A percentile compares a stretch with the other conserved stretches of the same genome.
Conservation (phyloP, 805 yeast species). For the Kodamaea kaohsiungensis region DNA sequence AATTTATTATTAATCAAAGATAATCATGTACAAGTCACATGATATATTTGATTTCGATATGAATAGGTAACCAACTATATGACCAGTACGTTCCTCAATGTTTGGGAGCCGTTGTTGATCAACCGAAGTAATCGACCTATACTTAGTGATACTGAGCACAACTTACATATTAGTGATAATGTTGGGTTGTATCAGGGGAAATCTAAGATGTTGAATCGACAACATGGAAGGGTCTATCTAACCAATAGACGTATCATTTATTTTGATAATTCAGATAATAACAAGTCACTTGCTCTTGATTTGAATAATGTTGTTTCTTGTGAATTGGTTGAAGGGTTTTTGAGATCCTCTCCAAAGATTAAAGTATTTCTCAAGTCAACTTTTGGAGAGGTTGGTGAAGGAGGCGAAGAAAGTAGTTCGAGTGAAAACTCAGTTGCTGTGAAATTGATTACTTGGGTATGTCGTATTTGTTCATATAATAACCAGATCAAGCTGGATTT, state of each 20-base stretch:
- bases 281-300: conserved; percentile 52
- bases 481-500: conserved; percentile 38
- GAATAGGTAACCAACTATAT: background rate
- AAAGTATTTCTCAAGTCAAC: conserved; percentile 29
- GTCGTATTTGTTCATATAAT: conserved; percentile 84
- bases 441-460: conserved; percentile 56
- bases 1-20: too few relatives aligned
- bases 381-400: background rate
- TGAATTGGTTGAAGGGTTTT: conserved; percentile 54
- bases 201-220: conserved; percentile 60
- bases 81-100: conserved; percentile 14
- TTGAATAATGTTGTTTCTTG: conserved; percentile 41
- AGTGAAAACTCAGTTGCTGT: background rate
- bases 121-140: conserved; percentile 43
- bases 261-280: conserved; percentile 50
- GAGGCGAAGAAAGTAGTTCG: conserved; percentile 3
- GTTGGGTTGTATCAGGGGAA: conserved; percentile 83
- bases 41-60: background rate
- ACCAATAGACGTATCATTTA: conserved; percentile 75
- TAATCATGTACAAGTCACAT: background rate
- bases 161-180: conserved; percentile 34
- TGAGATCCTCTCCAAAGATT: conserved; percentile 81
- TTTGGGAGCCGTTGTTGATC: conserved; percentile 39
- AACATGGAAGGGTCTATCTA: conserved; percentile 75
- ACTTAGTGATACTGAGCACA: conserved; percentile 32